These are phyloP conservation scores for Thielaviopsis cerberus DNA, from an alignment of 2,329 filamentous ascomycete species.

Conservation along the genomic window DNA sequence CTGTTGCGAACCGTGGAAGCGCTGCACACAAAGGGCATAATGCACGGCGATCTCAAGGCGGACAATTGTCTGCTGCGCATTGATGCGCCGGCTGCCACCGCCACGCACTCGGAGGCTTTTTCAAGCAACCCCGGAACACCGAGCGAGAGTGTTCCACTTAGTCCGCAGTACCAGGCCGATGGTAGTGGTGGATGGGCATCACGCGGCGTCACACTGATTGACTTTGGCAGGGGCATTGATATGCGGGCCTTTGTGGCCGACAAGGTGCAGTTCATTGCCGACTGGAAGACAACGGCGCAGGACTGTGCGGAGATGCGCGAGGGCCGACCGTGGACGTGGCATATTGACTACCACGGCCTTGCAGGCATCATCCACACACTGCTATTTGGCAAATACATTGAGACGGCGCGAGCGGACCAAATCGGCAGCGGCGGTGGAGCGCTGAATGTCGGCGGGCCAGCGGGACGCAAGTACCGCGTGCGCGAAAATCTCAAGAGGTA, in stretches of 20 bases:
- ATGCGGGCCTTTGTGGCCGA: slow-evolving; percentile 64
- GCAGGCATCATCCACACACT: slow-evolving; percentile 76
- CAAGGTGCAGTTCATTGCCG: slow-evolving; percentile 69
- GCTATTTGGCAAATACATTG: slow-evolving; percentile 88
- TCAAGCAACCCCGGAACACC: neutral
- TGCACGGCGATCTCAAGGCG: slow-evolving; percentile 87
- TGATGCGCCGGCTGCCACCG: slow-evolving; percentile 29
- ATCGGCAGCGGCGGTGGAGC: slow-evolving; percentile 31
- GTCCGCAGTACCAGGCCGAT: slow-evolving; percentile 48
- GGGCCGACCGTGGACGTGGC: slow-evolving; percentile 86
- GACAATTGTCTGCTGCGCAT: slow-evolving; percentile 90
- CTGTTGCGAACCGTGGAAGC: slow-evolving; percentile 78
- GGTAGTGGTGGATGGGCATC: slow-evolving; percentile 61
- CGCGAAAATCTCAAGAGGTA: slow-evolving; percentile 78
- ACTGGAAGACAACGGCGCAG: slow-evolving; percentile 75
- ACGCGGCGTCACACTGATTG: slow-evolving; percentile 73
- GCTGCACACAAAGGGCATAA: slow-evolving; percentile 57
- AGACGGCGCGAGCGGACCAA: slow-evolving; percentile 44
- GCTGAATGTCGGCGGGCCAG: slow-evolving; percentile 23
- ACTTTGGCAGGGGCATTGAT: slow-evolving; percentile 88
- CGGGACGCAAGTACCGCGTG: slow-evolving; percentile 55
- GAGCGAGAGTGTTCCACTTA: slow-evolving; percentile 23
- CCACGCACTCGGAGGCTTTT: slow-evolving; percentile 17
- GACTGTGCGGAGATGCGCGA: slow-evolving; percentile 96
- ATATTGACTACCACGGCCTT: slow-evolving; percentile 88